phyloP scores from a whole-genome alignment of 192 early-diverging fungal species.

The Mortierella hygrophila region DNA sequence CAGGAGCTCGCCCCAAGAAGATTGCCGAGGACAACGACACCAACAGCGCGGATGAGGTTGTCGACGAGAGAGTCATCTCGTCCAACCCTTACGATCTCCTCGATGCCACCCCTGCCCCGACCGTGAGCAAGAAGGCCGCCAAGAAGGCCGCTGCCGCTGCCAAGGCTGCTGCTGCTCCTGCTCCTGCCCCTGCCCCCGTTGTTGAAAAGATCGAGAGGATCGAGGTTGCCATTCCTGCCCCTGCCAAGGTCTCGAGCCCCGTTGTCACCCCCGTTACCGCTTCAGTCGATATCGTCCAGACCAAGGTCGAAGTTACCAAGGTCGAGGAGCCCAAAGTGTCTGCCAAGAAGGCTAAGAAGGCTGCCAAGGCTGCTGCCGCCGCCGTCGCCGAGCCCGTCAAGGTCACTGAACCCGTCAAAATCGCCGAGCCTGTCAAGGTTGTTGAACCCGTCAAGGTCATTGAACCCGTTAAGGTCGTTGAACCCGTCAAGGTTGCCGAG shows the following conservation, averaged over 20 bases:
- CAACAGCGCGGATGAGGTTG: slow-evolving; percentile 10
- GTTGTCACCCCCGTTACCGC: slow-evolving; percentile 12
- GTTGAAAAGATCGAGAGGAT: not conserved
- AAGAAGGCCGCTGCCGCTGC: slow-evolving; percentile 34
- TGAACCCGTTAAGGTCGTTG: slow-evolving; percentile 28
- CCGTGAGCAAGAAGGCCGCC: slow-evolving; percentile 36
- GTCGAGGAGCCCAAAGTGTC: slow-evolving; percentile 30
- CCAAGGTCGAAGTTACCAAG: slow-evolving; percentile 20
- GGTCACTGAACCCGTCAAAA: slow-evolving; percentile 10
- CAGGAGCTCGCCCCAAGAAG: slow-evolving; percentile 42
- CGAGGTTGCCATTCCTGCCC: not conserved
- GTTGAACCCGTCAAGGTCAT: slow-evolving; percentile 22
- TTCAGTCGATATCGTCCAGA: not conserved
- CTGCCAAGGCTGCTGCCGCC: slow-evolving; percentile 21
- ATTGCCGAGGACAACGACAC: slow-evolving; percentile 20
- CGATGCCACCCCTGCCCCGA: slow-evolving; percentile 23
- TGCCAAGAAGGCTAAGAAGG: slow-evolving; percentile 35
- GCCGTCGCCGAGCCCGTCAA: slow-evolving; percentile 21
- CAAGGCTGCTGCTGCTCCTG: not conserved
- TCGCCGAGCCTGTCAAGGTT: slow-evolving; percentile 9
- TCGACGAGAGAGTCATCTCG: slow-evolving; percentile 46
- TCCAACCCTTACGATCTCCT: slow-evolving; percentile 51
- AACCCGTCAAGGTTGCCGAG: slow-evolving; percentile 21
- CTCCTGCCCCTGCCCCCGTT: slow-evolving; percentile 2
- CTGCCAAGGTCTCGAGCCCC: slow-evolving; percentile 11